Evolutionary conservation across 495 filamentous ascomycete genomes (phyloP), one percentile per base, ranked within the genome.

Genomic region (Corynascus novoguineensis): DNA sequence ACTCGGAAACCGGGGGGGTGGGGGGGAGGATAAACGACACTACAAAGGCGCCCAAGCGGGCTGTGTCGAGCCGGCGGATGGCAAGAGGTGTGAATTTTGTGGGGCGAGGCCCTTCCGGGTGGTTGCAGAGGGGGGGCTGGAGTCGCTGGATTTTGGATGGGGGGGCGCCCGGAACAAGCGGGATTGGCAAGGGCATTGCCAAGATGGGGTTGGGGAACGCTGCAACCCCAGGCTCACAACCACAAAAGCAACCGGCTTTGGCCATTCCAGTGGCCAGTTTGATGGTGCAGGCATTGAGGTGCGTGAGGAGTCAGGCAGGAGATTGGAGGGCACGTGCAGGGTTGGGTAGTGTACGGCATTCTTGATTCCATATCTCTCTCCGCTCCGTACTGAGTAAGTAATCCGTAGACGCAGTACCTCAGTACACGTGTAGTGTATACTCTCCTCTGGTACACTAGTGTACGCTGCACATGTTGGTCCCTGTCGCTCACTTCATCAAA

Each of bases 21-120:
- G 24, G 25, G 25, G 44, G 22, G 5, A 5, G 10, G 22, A n/a
- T n/a, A n/a, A n/a, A n/a, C n/a, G n/a, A n/a, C n/a, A n/a, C n/a
- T n/a, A n/a, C n/a, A n/a, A n/a, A n/a, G n/a, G n/a, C n/a, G n/a
- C n/a, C n/a, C n/a, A n/a, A 27, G 60, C 62, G 45, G 62, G 54
- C 59, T 55, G 63, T 57, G 60, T 52, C 58, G 62, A 48, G 28
- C 34, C 12, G 46, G 37, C 28, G 24, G 22, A 47, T n/a, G 27
- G 34, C 8, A 27, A 17, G 47, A 24, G 21, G 17, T 38, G 27
- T 19, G 34, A 11, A n/a, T 25, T 22, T 11, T 24, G 40, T 54
- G 51, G 51, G 38, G 51, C 51, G n/a, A 21, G 51, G 51, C 25
- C 27, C 28, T 54, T 24, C 38, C 32, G 31, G 52, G 21, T 22